Evolutionary conservation across 768 basidiomycete species (phyloP).

Genomic region (Leccinum rimulosum): DNA sequence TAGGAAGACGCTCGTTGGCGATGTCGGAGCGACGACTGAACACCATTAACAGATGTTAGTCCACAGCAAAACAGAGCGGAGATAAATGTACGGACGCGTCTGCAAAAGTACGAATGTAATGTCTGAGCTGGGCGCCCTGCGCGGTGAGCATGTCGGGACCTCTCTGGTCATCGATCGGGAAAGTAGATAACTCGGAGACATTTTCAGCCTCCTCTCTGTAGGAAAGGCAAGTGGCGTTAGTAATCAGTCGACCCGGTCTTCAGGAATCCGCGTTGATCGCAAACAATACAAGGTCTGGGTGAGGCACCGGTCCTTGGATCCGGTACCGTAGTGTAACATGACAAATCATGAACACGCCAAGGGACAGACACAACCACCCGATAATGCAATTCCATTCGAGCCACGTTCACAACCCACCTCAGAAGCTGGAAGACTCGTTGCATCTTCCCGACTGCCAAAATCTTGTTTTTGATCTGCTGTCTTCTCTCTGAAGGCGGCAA

Average conservation of each 20-base stretch:
- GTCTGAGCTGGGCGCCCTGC: constrained; percentile 55
- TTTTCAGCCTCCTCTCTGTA: constrained; percentile 76
- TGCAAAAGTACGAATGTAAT: constrained; percentile 67
- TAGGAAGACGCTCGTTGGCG: constrained; percentile 72
- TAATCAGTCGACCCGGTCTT: neutral
- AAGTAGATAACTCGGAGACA: constrained; percentile 57
- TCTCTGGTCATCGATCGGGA: constrained; percentile 36
- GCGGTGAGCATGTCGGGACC: constrained; percentile 60
- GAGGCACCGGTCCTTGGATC: neutral
- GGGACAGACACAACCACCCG: neutral
- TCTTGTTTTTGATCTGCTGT: constrained; percentile 90
- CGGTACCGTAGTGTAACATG: too few relatives aligned
- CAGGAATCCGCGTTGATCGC: neutral
- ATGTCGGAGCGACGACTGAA: constrained; percentile 68
- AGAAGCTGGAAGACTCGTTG: constrained; percentile 86
- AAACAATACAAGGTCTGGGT: neutral
- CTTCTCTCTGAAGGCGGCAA: constrained; percentile 49
- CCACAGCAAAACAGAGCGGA: neutral
- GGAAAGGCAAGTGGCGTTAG: neutral
- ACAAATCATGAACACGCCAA: neutral
- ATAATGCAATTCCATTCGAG: neutral
- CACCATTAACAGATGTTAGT: constrained; percentile 1
- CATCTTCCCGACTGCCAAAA: constrained; percentile 89
- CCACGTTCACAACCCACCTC: constrained; percentile 51
- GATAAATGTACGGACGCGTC: constrained; percentile 58